Evolutionary conservation across 345 rosid species (phyloP).

Genomic region (Linum tenue): DNA sequence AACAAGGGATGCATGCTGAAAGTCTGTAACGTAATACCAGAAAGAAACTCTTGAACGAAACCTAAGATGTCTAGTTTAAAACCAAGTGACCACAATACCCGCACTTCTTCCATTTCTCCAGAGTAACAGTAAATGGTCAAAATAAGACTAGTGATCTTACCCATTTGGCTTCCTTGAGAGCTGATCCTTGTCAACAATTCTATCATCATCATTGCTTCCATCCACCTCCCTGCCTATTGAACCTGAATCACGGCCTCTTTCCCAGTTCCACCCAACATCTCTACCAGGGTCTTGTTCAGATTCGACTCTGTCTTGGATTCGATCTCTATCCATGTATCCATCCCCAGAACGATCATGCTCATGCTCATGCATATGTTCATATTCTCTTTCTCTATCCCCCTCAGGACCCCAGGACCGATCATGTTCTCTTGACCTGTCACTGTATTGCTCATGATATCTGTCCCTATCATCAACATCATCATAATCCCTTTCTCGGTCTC

Average conservation of each 20-base stretch:
- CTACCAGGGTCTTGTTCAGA: constrained; percentile 30
- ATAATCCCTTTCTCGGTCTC: constrained; percentile 44
- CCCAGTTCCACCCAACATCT: constrained; percentile 22
- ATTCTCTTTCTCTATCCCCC: constrained; percentile 37
- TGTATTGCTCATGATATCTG: constrained; percentile 26
- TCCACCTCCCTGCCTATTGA: constrained; percentile 31
- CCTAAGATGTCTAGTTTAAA: too few species aligned
- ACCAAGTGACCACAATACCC: too few species aligned
- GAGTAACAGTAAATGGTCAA: background rate
- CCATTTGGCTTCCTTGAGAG: constrained; percentile 37
- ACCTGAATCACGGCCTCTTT: constrained; percentile 24
- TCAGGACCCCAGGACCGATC: constrained; percentile 42
- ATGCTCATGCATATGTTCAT: constrained; percentile 4
- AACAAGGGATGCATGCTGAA: too few species aligned
- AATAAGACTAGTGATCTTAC: constrained; percentile 22
- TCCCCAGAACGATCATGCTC: constrained; percentile 32
- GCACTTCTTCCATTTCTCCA: too few species aligned
- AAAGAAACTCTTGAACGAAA: too few species aligned
- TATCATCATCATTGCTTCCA: constrained; percentile 22
- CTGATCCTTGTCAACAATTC: constrained; percentile 27
- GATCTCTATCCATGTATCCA: constrained; percentile 37
- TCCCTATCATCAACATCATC: constrained; percentile 37
- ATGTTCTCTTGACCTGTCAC: constrained; percentile 54
- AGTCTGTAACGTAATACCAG: too few species aligned
- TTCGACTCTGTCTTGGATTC: constrained; percentile 31